phyloP scores from a whole-genome alignment of 108 stramenopile genomes.

The Pseudonitzschia multistriata region DNA sequence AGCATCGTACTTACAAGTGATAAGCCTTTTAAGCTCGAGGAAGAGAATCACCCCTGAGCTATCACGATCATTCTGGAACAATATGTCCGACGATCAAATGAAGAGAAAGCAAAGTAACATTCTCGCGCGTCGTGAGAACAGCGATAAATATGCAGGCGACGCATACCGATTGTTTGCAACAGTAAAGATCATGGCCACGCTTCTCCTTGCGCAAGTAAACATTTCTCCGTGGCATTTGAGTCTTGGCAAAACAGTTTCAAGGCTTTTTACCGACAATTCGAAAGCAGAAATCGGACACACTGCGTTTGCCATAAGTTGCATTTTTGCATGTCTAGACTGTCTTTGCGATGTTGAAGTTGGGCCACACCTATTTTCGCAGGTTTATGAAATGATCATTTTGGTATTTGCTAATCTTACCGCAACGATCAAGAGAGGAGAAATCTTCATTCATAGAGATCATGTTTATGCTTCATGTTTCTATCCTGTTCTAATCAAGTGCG shows the following conservation, averaged over 20 bases:
- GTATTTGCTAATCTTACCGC: slow-evolving; percentile 17
- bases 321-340: slow-evolving; percentile 32
- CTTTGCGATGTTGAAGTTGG: slow-evolving; percentile 10
- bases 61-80: slow-evolving; percentile 12
- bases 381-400: slow-evolving; percentile 21
- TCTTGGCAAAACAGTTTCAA: slow-evolving; percentile 7
- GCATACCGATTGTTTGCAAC: slow-evolving; percentile 18
- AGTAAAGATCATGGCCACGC: slow-evolving; percentile 32
- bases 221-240: slow-evolving; percentile 20
- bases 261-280: not conserved
- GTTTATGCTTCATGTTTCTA: slow-evolving; percentile 1
- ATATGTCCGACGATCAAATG: slow-evolving; percentile 10
- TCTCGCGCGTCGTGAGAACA: not conserved
- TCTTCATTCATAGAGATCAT: slow-evolving; percentile 2
- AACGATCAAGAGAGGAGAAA: slow-evolving; percentile 1
- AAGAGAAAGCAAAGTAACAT: slow-evolving; percentile 3
- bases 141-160: slow-evolving; percentile 1
- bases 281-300: not conserved
- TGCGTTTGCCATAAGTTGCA: slow-evolving; percentile 20
- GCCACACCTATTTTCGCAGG: slow-evolving; percentile 5
- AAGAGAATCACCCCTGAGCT: not conserved
- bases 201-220: slow-evolving; percentile 21
- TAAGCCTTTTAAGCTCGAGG: not conserved
- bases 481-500: slow-evolving; percentile 15
- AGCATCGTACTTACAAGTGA: slow-evolving; percentile 6